Percentiles rank a stretch among this genome's conserved stretches.
Evolutionary conservation across 805 yeast genomes (phyloP).

Genomic region (Candida endomychidarum): DNA sequence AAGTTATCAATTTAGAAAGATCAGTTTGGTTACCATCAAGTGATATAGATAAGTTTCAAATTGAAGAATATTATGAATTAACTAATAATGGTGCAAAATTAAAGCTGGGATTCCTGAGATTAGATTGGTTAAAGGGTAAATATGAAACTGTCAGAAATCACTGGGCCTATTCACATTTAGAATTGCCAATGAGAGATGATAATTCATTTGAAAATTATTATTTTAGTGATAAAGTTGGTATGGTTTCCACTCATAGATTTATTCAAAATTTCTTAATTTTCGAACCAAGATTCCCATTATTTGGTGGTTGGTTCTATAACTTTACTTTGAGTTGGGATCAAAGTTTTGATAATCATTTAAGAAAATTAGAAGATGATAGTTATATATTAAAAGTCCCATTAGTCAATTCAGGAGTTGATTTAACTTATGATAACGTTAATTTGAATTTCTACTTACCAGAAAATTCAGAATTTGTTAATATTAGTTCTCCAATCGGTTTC

Average conservation of each 20-base stretch:
- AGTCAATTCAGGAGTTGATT: conserved; percentile 67
- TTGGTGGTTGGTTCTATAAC: conserved; percentile 95
- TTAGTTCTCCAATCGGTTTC: conserved; percentile 55
- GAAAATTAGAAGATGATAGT: conserved; percentile 37
- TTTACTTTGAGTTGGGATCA: conserved; percentile 95
- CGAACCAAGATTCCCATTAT: conserved; percentile 88
- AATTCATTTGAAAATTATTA: conserved; percentile 55
- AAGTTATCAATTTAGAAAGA: conserved; percentile 61
- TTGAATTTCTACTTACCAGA: conserved; percentile 80
- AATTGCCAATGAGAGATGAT: conserved; percentile 49
- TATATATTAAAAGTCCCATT: conserved; percentile 69
- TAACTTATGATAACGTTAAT: conserved; percentile 61
- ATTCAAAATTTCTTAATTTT: conserved; percentile 50
- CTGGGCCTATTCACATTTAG: conserved; percentile 62
- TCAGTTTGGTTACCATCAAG: conserved; percentile 85
- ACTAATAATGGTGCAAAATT: conserved; percentile 74
- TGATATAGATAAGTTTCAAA: conserved; percentile 65
- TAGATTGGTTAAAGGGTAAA: conserved; percentile 67
- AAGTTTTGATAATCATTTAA: conserved; percentile 53
- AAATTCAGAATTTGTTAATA: conserved; percentile 62
- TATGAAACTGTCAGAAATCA: conserved; percentile 47
- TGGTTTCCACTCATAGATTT: conserved; percentile 73
- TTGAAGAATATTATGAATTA: conserved; percentile 85
- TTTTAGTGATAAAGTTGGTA: conserved; percentile 88
- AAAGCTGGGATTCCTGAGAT: conserved; percentile 71